Base-by-base conservation (phyloP, 768 basidiomycete genomes). In the Leccinum aurantiacum region DNA sequence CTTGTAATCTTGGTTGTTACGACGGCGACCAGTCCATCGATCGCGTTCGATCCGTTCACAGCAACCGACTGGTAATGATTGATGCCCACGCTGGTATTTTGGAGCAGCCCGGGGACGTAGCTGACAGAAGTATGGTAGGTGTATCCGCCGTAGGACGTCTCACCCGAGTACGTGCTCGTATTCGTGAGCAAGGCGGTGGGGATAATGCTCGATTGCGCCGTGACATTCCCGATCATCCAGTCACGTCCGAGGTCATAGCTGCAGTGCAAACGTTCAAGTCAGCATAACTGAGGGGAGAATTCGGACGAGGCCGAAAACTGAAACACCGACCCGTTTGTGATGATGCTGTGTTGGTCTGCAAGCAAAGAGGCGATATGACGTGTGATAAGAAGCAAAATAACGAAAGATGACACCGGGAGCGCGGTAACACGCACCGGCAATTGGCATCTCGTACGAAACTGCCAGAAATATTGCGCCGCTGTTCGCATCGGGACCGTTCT, bases 201-300 rank as follows among this genome's bases (percentile, higher is more conserved):
- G 13, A 74, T 62, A 10, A 71, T 48, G 4, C 47, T 63, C 10
- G 73, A 65, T 52, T 79, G 76, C 22, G 75, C 70, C 0, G 93
- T 94, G 24, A 90, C 87, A 69, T 94, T 94, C 22, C 90, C 91
- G 25, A 95, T 77, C n/a, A 96, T 75, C 80, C 84, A 89, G 69
- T 97, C 93, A 25, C 94, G 87, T 13, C 88, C 93, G 31, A 89
- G 77, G 69, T 95, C 87, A 73, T 95, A 88, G 7, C 85, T 83
- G 19, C n/a, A 25, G 11, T 29, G 5, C 19, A 46, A 46, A 13
- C 5, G 44, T 22, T 24, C 17, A 48, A 19, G 53, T 56, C 37
- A 53, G 38, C 10, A 5, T 10, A 31, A 6, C 5, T 41, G 2
- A 15, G 1, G 35, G 35, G 31, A 0, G 24, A 33, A 33, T 41